Base-by-base conservation (phyloP, 2,329 filamentous ascomycete genomes). In the Sarocladium brachiariae region DNA sequence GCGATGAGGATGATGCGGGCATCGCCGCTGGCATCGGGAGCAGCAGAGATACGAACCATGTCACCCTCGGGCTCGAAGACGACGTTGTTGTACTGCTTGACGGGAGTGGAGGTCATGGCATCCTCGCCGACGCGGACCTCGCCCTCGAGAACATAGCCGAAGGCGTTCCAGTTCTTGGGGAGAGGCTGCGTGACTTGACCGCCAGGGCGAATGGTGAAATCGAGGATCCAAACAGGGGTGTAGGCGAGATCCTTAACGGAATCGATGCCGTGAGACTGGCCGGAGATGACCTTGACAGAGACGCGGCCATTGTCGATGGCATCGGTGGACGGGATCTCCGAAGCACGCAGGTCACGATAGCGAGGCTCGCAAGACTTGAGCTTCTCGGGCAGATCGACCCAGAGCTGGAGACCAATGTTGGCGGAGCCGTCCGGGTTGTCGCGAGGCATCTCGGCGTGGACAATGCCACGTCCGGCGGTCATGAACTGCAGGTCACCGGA, bases 401-500 rank as follows among this genome's bases (percentile, higher is more conserved):
- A 97, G 19, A 97, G 76, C 72, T 97, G 93, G 70, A 97, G 80
- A 30, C 92, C 92, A 50, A 95, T 78, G 65, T 91, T 96, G 53
- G 85, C 73, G 51, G 75, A 80, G 48, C 88, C 88, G 64, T 93
- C 87, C 1, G 76, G 65, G 63, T 89, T 89, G 62, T 87, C 81
- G 50, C 81, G 78, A 9, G 92, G 92, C 90, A 97, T 96, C 70
- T 97, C 92, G 33, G 91, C 89, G 68, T 97, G 93, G 67, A 96
- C 87, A 60, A 97, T 95, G 37, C 92, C 92, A 18, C 78, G 75
- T 3, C 92, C 92, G 1, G 92, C 92, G 0, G 92, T 96, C 93
- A 97, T 97, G 76, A 97, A 97, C 65, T 97, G 92, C 45, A 97
- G 71, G 64, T 96, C 92, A n/a, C 92, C 92, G 0, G 86, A 70